Percentiles rank a stretch among this genome's conserved stretches.
Conservation (phyloP, 768 basidiomycete species). For the Tremella fuciformis region DNA sequence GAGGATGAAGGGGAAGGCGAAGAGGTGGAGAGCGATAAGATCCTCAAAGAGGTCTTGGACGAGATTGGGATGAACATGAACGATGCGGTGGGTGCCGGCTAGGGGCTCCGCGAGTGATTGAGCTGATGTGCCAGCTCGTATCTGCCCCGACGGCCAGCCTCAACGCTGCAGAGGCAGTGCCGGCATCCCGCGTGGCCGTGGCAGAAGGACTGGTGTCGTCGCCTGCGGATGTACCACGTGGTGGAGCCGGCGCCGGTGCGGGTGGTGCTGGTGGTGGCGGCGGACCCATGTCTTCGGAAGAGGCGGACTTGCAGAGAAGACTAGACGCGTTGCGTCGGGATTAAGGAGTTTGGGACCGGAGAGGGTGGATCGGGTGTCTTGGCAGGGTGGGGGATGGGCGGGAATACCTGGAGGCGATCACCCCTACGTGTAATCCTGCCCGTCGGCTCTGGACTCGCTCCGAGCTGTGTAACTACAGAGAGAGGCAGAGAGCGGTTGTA, state of each 20-base stretch:
- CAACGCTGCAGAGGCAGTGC: conserved; percentile 60
- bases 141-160: conserved; percentile 74
- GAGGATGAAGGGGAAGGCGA: conserved; percentile 76
- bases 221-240: conserved; percentile 45
- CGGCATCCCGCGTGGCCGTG: conserved; percentile 70
- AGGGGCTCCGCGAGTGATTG: background rate
- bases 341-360: conserved; percentile 15
- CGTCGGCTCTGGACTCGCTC: too few species aligned
- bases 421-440: too few species aligned
- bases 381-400: too few species aligned
- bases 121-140: conserved; percentile 62
- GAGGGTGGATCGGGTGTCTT: too few species aligned
- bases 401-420: too few species aligned
- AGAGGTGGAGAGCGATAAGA: conserved; percentile 92
- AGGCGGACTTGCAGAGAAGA: conserved; percentile 90
- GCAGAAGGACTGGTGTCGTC: conserved; percentile 72
- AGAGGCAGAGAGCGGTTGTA: too few species aligned
- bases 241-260: conserved; percentile 51
- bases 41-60: conserved; percentile 90
- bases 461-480: too few species aligned
- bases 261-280: conserved; percentile 49
- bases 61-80: conserved; percentile 91
- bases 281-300: conserved; percentile 61
- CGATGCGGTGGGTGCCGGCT: conserved; percentile 60
- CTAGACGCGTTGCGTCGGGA: conserved; percentile 69